Evolutionary conservation across 805 yeast species (phyloP), one percentile per base, ranked within the genome.

Genomic region (Pichia cephalocereana): DNA sequence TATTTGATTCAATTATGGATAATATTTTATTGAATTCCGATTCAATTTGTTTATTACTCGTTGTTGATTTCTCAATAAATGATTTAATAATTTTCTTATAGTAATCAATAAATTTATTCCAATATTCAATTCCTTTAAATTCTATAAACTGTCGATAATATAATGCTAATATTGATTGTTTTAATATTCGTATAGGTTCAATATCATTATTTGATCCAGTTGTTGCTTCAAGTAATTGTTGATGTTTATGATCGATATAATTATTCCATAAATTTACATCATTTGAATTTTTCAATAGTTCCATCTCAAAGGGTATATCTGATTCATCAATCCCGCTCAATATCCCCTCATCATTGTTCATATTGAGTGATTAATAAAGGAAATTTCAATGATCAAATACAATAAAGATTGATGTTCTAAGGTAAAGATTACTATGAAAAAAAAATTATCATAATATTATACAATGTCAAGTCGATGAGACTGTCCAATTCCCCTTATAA

Each of bases 241-340:
- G 44, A 31, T 19, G 42, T 59, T 73, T 72, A 49, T 57, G 58
- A 5, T 64, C 57, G 41, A 70, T 56, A 57, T 79, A 80, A 2
- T 65, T 59, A 40, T 66, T 49, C 86, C 86, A 81, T 0, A 58
- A 10, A 15, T 34, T 34, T 3, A 15, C 37, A 34, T 34, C 37
- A 34, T 34, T 12, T 2, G 72, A 70, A 28, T 67, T 60, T 50
- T 65, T 65, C 23, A 66, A 44, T 2, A 76, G 49, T 11, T 60
- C 54, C 38, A 59, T 54, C 48, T 76, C 80, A 54, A 50, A 68
- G 3, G 53, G 57, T 8, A 71, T 38, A 48, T 72, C 75, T 8
- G 53, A 53, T 26, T 56, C 57, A 15, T 47, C 47, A 9, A 58
- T 51, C 37, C 38, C 52, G 19, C 45, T 37, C 11, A 47, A 34